A percentile compares a stretch with the other conserved stretches of the same genome.
phyloP scores from a whole-genome alignment of 768 basidiomycete genomes.

The Podaxis carcinomalis region DNA sequence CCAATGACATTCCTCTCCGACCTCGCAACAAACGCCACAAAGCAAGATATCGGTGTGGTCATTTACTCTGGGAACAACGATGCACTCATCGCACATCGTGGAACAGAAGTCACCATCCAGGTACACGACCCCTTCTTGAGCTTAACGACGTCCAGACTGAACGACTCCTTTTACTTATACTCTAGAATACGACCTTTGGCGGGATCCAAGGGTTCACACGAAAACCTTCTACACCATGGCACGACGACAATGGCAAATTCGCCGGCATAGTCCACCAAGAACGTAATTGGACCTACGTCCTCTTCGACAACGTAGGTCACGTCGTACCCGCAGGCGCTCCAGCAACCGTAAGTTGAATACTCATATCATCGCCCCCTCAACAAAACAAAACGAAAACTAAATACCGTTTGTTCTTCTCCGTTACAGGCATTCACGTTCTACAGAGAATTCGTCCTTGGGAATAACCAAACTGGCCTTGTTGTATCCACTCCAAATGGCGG shows the following conservation, averaged over 20 bases:
- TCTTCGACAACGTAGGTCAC: constrained; percentile 40
- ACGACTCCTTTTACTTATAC: neutral
- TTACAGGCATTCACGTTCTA: constrained; percentile 55
- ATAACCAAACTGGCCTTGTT: constrained; percentile 57
- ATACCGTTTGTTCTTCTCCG: neutral
- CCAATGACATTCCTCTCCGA: constrained; percentile 62
- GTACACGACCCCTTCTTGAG: constrained; percentile 20
- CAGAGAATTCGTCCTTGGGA: constrained; percentile 66
- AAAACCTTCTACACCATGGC: constrained; percentile 66
- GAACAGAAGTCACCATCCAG: constrained; percentile 63
- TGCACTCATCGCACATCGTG: constrained; percentile 55
- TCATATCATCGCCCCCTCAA: neutral
- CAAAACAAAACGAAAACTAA: neutral
- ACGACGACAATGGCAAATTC: constrained; percentile 50
- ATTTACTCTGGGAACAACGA: constrained; percentile 71
- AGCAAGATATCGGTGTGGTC: constrained; percentile 45
- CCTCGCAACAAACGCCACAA: constrained; percentile 61
- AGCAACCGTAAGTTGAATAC: constrained; percentile 27
- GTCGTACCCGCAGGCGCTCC: constrained; percentile 33
- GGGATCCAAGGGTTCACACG: constrained; percentile 72
- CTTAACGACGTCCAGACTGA: neutral
- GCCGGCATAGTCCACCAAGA: constrained; percentile 75
- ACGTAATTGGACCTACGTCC: constrained; percentile 56
- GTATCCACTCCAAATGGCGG: constrained; percentile 23
- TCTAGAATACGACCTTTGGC: constrained; percentile 74